Evolutionary conservation across 176 grass and related monocot genomes (phyloP), one percentile per base, ranked within the genome.

Genomic region (Oryza officinalis): DNA sequence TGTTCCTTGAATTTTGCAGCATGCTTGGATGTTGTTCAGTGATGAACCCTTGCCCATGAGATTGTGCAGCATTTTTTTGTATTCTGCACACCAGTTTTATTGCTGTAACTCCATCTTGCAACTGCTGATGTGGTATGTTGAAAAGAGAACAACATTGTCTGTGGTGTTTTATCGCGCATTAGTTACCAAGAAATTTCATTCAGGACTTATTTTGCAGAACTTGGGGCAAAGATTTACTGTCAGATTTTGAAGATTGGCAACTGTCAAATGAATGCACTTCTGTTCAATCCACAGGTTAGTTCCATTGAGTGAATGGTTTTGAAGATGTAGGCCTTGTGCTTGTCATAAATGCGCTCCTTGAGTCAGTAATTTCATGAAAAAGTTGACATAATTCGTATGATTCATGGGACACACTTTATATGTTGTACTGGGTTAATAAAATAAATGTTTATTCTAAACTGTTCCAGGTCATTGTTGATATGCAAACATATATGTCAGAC

Each of bases 121-220:
- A 27, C 41, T 74, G 69, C 46, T 81, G 50, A 33, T 81, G 49
- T 50, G 30, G 44, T 43, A 83, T 67, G 45, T 83, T 41, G 82
- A 49, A n/a, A 69, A 25, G 11, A 69, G 4, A 64, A 66, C 60
- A 54, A 18, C 69, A 70, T 25, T 73, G 15, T 71, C 33, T 22
- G 27, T 3, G 67, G 49, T 65, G 6, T 80, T 86, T 27, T 38
- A 80, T 74, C 6, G 13, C 17, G 18, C 52, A 71, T 82, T 35
- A 69, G 49, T 70, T 77, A 71, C 50, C 5, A 38, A 50, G 13
- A 65, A 84, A 76, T 54, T 67, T 80, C 20, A 72, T 37, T 27
- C 35, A 17, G 31, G 8, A 26, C 44, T 80, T 81, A 44, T 77
- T 85, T 81, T 89, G 79, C 72, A 81, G 78, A 85, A 77, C 9